Evolutionary conservation across 2,329 filamentous ascomycete genomes (phyloP).

Genomic region (Hymenoscyphus salicellus): DNA sequence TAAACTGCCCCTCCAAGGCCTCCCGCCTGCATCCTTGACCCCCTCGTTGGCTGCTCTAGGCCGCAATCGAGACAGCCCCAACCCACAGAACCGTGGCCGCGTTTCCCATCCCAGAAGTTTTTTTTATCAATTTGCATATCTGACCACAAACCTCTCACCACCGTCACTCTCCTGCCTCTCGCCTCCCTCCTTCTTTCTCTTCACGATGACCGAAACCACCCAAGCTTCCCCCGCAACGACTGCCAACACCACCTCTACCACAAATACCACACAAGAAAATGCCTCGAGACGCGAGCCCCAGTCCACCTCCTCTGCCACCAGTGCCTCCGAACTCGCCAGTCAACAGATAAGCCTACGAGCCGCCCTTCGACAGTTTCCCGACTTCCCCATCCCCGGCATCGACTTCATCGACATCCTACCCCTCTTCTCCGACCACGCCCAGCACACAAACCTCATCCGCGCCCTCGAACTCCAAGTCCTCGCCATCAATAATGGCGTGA

Average conservation of each 20-base stretch:
- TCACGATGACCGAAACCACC: slow-evolving; percentile 34
- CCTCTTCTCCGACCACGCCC: slow-evolving; percentile 74
- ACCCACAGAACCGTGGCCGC: slow-evolving; percentile 18
- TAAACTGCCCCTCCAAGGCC: neutral
- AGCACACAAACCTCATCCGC: slow-evolving; percentile 74
- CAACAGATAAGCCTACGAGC: slow-evolving; percentile 67
- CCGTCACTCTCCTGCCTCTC: slow-evolving; percentile 12
- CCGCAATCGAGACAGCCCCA: slow-evolving; percentile 3
- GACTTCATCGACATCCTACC: slow-evolving; percentile 98
- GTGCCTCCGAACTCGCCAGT: slow-evolving; percentile 37
- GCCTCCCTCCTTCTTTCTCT: slow-evolving; percentile 26
- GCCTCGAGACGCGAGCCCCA: slow-evolving; percentile 35
- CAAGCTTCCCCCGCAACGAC: slow-evolving; percentile 20
- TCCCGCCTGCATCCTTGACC: neutral
- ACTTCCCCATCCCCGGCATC: slow-evolving; percentile 90
- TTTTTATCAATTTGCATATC: slow-evolving; percentile 26
- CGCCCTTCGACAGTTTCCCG: slow-evolving; percentile 78
- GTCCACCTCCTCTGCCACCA: slow-evolving; percentile 34
- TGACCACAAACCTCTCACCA: slow-evolving; percentile 22
- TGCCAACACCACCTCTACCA: slow-evolving; percentile 22
- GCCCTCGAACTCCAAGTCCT: slow-evolving; percentile 81
- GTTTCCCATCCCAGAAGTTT: slow-evolving; percentile 22
- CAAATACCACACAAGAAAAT: slow-evolving; percentile 21
- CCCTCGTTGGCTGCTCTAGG: slow-evolving; percentile 13
- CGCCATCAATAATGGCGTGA: slow-evolving; percentile 56